Conservation (phyloP, 164 flowering plant species). For the Umbilicus rupestris region DNA sequence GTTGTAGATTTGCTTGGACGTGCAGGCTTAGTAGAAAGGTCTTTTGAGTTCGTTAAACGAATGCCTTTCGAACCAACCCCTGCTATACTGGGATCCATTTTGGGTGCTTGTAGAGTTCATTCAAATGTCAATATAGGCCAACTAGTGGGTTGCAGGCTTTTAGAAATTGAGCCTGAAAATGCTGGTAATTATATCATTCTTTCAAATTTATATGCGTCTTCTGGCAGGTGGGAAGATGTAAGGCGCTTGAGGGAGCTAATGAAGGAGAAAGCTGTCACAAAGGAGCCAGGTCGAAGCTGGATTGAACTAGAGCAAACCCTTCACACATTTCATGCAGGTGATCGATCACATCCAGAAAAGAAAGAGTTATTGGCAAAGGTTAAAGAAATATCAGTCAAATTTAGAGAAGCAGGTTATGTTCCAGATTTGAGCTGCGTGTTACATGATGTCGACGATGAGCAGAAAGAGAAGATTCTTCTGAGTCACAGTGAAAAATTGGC, state of each 20-base stretch:
- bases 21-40: slow-evolving; percentile 45
- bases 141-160: slow-evolving; percentile 35
- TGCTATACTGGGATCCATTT: slow-evolving; percentile 55
- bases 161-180: slow-evolving; percentile 63
- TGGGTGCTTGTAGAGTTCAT: slow-evolving; percentile 64
- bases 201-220: slow-evolving; percentile 51
- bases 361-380: slow-evolving; percentile 39
- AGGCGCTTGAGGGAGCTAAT: slow-evolving; percentile 38
- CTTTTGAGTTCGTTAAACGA: slow-evolving; percentile 32
- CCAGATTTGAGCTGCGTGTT: slow-evolving; percentile 56
- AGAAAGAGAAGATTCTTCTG: slow-evolving; percentile 46
- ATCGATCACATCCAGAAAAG: slow-evolving; percentile 46
- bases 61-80: slow-evolving; percentile 65
- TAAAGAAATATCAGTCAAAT: slow-evolving; percentile 29
- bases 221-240: slow-evolving; percentile 65
- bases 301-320: slow-evolving; percentile 40
- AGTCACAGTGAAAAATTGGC: slow-evolving; percentile 61
- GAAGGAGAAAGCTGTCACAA: slow-evolving; percentile 38
- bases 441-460: slow-evolving; percentile 61
- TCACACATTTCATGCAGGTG: slow-evolving; percentile 54
- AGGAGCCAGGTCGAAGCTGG: slow-evolving; percentile 71
- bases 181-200: slow-evolving; percentile 61
- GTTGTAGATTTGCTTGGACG: slow-evolving; percentile 70
- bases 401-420: slow-evolving; percentile 48
- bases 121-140: slow-evolving; percentile 38